Base-by-base conservation (phyloP, 108 stramenopile species). In the Skeletonema potamos region DNA sequence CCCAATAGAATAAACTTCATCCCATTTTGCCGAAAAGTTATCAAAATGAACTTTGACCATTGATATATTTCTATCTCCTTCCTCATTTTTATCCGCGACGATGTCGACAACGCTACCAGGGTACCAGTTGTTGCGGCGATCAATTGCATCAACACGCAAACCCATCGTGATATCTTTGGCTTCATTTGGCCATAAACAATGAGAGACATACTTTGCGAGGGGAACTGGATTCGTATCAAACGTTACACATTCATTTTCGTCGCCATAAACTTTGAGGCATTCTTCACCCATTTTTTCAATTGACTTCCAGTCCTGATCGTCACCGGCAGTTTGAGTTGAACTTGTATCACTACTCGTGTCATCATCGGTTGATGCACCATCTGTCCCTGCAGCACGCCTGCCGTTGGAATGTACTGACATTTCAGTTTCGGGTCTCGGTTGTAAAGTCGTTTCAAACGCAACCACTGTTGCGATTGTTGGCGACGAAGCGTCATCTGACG, bases 41-140 rank as follows among this genome's bases (percentile, higher is more conserved):
- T 99, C 98, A 69, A 97, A 99, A 82, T 97, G 97, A 34, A 98
- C 83, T 43, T 74, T 79, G 55, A 92, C 89, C 68, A 88, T 89
- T 22, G 44, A 83, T 62, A 57, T 54, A n/a, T 67, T 18, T 39
- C 56, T 58, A 29, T 41, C 64, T 29, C 32, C 73, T 29, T 60
- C 81, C 22, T 58, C 67, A 15, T 62, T 20, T 10, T 59, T 27
- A 18, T 48, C 78, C 44, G 87, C 82, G 30, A 82, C 54, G 54
- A 96, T 81, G 66, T 96, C 91, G 12, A 92, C 85, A 18, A 97
- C 89, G 37, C 86, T 95, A 26, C 96, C 96, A 15, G 90, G 82
- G 73, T 87, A 98, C 96, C 96, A 98, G 37, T 91, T 74, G 54
- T 90, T 83, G 39, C 85, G 68, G 6, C 92, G 84, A 75, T 98